Evolutionary conservation across 345 rosid genomes (phyloP), one percentile per base, ranked within the genome.

Genomic region (Orychophragmus violaceus): DNA sequence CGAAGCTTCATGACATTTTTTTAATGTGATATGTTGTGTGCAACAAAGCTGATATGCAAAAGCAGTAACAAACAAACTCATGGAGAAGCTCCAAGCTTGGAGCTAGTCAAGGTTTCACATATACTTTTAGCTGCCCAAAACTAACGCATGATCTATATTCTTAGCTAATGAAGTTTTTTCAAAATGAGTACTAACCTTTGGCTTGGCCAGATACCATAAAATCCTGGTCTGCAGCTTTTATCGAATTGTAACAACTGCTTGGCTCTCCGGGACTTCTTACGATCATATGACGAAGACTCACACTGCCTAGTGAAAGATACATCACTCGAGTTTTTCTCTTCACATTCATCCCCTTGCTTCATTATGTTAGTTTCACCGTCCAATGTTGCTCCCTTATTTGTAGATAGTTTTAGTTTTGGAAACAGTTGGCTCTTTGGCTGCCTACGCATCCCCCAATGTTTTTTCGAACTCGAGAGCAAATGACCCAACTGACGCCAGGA

Each of bases 171-270:
- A n/a, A 2, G 27, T 45, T 17, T 28, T 45, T 16, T n/a, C n/a
- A n/a, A n/a, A n/a, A n/a, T n/a, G n/a, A 58, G 35, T 28, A 45
- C 72, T 66, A 72, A 94, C 97, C 99, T 90, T 81, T 79, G 81
- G 80, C 76, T 79, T 13, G 91, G 92, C 99, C 96, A 94, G 53
- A 84, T 74, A 49, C 99, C 99, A 70, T 83, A 94, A 81, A 94
- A 94, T 62, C 91, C 96, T 74, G 96, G 97, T 62, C 99, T 85
- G 63, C 76, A 67, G 80, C 85, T 83, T 81, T 94, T 88, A 77
- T 82, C 95, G 81, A 88, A 90, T 63, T 94, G 96, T 79, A 94
- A 67, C 64, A 94, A 75, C 77, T 94, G 82, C 75, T 79, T 88
- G 52, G 82, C 77, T 58, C 64, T 68, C 23, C 62, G 69, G 64